Evolutionary conservation across 108 stramenopile species (phyloP), one percentile per base, ranked within the genome.

Genomic region (Skeletonema menzelii): DNA sequence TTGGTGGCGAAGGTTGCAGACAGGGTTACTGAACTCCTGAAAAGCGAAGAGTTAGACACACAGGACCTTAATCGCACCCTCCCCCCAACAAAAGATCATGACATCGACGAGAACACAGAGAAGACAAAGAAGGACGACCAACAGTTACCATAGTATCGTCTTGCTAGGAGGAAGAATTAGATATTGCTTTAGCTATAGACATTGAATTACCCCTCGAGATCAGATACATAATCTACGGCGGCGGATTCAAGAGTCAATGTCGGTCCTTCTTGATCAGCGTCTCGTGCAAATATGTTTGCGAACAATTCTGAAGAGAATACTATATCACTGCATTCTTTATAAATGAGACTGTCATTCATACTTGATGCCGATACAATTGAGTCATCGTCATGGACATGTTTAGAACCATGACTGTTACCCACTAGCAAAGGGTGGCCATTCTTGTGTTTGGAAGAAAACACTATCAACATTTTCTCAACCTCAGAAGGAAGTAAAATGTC

Each of bases 21-120:
- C 42, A 82, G 93, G 32, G 93, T 94, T 63, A 65, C 65, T 55
- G 90, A 91, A 64, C 67, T 94, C 14, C 59, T 91, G 31, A 61
- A 73, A 19, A 93, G 92, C 62, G 75, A 82, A 66, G 35, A 57
- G 12, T 49, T 91, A n/a, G 71, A 59, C 12, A 62, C 69, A 20
- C 13, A 75, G 63, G 81, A 84, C 31, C 8, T 53, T 0, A 22
- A 24, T n/a, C 40, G 3, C 7, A 10, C 20, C 49, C 49, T 53
- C 24, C 49, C 49, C 24, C 22, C 19, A 10, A 8, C 49, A 8
- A 2, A 20, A 53, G 20, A 49, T 19, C 20, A 49, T 1, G 19
- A 49, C 7, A 22, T 20, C 20, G 8, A 53, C 1, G 49, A 53
- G 19, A 10, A 53, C 22, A 7, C 6, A 1, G 8, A 53, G 8